Conservation (phyloP, 179 eudicot genomes). For the Beta corolliflora region DNA sequence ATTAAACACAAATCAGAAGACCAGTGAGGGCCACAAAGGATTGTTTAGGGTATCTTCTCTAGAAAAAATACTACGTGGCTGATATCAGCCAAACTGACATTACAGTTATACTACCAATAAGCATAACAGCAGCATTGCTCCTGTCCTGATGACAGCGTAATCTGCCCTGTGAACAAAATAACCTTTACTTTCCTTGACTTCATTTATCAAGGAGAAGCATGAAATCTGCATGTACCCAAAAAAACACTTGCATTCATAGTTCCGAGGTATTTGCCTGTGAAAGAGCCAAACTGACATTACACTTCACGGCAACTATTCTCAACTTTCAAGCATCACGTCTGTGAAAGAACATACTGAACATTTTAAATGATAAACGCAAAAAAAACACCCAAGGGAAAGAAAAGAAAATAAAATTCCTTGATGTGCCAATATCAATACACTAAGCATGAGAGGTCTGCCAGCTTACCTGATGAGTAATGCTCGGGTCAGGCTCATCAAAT, state of each 20-base stretch:
- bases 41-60: neutral
- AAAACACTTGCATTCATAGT: neutral
- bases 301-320: too few species aligned
- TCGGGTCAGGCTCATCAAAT: conserved; percentile 66
- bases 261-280: neutral
- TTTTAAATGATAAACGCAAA: too few species aligned
- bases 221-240: neutral
- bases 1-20: neutral
- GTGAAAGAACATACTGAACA: too few species aligned
- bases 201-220: neutral
- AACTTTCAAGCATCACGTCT: too few species aligned
- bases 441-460: neutral
- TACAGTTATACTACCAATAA: neutral
- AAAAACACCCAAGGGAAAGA: neutral
- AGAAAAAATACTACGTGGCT: neutral
- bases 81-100: neutral
- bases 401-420: neutral
- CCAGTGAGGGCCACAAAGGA: neutral
- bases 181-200: neutral
- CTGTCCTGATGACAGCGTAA: neutral
- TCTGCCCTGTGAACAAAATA: neutral
- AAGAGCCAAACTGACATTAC: neutral
- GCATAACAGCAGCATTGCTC: neutral
- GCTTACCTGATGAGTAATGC: conserved; percentile 82
- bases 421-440: neutral